Percentiles rank a stretch among this genome's conserved stretches.
phyloP scores from a whole-genome alignment of 805 yeast genomes.

The Metschnikowia peoriensis region DNA sequence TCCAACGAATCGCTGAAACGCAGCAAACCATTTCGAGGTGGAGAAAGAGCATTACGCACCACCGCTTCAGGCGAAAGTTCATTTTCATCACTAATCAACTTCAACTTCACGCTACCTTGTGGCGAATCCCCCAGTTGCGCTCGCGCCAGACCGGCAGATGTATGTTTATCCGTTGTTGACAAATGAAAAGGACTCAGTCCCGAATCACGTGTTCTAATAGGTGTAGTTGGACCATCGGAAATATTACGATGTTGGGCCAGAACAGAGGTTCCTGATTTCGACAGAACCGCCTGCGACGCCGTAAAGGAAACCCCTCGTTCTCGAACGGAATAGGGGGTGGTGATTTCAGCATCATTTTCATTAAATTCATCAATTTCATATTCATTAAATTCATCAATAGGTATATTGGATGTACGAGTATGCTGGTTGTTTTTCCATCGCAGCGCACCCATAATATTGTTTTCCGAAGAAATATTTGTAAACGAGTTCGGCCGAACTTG shows the following conservation, averaged over 20 bases:
- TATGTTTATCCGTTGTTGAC: not conserved
- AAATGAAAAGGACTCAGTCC: not conserved
- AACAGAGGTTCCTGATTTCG: not conserved
- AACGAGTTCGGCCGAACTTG: slow-evolving; percentile 8
- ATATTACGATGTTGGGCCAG: not conserved
- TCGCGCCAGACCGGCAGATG: not conserved
- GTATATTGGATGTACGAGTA: not conserved
- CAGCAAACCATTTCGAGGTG: not conserved
- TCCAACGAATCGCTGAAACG: no score
- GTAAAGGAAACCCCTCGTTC: not conserved
- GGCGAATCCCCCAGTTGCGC: not conserved
- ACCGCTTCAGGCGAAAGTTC: slow-evolving; percentile 20
- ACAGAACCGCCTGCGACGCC: not conserved
- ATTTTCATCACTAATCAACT: slow-evolving; percentile 26
- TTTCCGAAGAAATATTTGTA: not conserved
- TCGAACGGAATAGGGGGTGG: slow-evolving; percentile 4
- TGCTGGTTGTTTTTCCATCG: slow-evolving; percentile 1
- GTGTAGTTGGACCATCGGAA: not conserved
- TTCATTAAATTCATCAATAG: slow-evolving; percentile 8
- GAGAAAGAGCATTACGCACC: not conserved
- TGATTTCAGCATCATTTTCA: slow-evolving; percentile 3
- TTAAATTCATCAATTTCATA: slow-evolving; percentile 6
- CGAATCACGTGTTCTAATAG: not conserved
- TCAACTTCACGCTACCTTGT: not conserved
- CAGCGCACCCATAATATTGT: no score